Percentiles rank a stretch among this genome's conserved stretches.
Conservation (phyloP, 345 rosid species). For the Boechera stricta region DNA sequence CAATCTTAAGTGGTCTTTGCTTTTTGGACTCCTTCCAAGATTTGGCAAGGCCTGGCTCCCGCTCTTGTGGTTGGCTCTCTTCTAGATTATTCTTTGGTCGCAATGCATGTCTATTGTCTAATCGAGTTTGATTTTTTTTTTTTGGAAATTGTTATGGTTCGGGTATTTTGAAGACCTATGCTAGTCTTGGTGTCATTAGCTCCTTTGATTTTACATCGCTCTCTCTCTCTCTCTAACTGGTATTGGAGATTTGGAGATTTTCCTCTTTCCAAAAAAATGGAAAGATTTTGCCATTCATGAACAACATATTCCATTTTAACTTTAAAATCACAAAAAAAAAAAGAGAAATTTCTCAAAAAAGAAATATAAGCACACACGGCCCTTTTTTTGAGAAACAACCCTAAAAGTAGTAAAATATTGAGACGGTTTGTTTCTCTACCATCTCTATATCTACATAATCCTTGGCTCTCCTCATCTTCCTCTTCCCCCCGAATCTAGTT, state of each 20-base stretch:
- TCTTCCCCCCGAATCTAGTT: constrained; percentile 35
- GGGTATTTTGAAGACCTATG: background rate
- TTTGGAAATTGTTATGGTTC: background rate
- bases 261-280: background rate
- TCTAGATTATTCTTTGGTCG: background rate
- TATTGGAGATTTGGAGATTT: background rate
- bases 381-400: constrained; percentile 9
- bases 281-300: background rate
- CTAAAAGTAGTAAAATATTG: constrained; percentile 21
- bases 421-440: constrained; percentile 17
- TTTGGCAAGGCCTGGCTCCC: background rate
- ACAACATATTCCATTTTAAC: background rate
- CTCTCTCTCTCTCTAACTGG: background rate
- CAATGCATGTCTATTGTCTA: background rate
- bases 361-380: background rate
- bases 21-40: background rate
- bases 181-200: too few relatives aligned
- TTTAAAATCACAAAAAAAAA: background rate
- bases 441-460: constrained; percentile 10
- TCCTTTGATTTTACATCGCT: too few relatives aligned
- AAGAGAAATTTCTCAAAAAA: background rate
- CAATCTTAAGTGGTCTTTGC: background rate
- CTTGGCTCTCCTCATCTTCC: constrained; percentile 28
- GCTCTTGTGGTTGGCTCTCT: background rate
- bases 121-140: background rate